Percentiles rank a stretch among this genome's conserved stretches.
phyloP scores from a whole-genome alignment of 768 basidiomycete species.

The Hortiboletus flavorubellus region DNA sequence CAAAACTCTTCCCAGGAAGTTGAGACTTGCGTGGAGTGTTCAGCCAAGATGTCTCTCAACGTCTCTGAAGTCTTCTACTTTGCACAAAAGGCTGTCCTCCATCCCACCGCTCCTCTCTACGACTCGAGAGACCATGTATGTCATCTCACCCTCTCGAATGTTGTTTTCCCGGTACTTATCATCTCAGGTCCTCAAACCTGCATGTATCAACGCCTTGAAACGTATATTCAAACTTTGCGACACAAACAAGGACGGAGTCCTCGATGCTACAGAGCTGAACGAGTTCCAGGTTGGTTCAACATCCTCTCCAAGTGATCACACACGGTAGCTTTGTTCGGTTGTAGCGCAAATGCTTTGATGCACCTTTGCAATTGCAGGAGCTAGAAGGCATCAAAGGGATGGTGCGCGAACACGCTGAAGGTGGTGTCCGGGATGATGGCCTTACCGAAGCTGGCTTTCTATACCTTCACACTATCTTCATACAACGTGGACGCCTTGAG shows the following conservation, averaged over 20 bases:
- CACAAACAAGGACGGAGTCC: constrained; percentile 86
- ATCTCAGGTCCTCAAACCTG: constrained; percentile 83
- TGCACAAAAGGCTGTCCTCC: constrained; percentile 95
- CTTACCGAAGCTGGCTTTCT: constrained; percentile 92
- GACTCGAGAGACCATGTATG: constrained; percentile 93
- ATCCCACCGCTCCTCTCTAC: constrained; percentile 95
- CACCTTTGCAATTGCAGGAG: constrained; percentile 88
- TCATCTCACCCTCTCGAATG: constrained; percentile 6
- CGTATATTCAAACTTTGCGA: constrained; percentile 98
- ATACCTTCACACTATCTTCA: constrained; percentile 94
- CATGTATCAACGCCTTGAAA: constrained; percentile 80
- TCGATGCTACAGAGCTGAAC: constrained; percentile 89
- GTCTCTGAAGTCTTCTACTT: constrained; percentile 98
- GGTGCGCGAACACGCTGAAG: constrained; percentile 76
- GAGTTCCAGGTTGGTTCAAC: constrained; percentile 80
- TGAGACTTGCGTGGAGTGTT: constrained; percentile 96
- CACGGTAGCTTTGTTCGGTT: not conserved
- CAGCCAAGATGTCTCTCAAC: constrained; percentile 86
- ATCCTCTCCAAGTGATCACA: not conserved
- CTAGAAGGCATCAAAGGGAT: constrained; percentile 95
- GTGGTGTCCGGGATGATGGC: constrained; percentile 72
- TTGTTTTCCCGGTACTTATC: constrained; percentile 11
- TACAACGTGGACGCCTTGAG: constrained; percentile 91
- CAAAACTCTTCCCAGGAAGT: constrained; percentile 67
- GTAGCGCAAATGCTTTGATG: constrained; percentile 92